Evolutionary conservation across 176 grass and related monocot genomes (phyloP).

Genomic region (Saccharum spontaneum): DNA sequence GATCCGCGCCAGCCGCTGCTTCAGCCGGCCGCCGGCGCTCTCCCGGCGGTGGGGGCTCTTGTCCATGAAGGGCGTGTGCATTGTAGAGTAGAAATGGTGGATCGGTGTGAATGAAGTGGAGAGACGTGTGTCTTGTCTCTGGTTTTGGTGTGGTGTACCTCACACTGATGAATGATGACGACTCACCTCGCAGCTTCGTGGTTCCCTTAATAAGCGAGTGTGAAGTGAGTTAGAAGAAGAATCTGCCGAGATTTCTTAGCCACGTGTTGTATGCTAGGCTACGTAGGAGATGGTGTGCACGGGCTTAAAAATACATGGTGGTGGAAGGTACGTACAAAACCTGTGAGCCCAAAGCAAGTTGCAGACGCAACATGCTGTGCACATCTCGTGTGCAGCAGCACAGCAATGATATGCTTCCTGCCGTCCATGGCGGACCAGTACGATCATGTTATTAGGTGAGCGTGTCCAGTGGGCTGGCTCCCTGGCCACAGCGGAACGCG

Average conservation of each 20-base stretch:
- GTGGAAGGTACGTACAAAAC: not conserved
- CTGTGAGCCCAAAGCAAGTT: not conserved
- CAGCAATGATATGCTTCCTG: not conserved
- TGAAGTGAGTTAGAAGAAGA: constrained; percentile 8
- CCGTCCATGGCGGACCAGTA: not conserved
- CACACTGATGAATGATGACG: too few species aligned
- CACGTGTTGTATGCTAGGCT: not conserved
- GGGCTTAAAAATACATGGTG: not conserved
- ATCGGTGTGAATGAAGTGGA: not conserved
- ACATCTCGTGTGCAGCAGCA: not conserved
- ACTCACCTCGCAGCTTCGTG: constrained; percentile 1
- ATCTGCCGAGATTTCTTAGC: constrained; percentile 3
- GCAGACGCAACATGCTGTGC: not conserved
- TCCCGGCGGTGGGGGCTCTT: constrained; percentile 29
- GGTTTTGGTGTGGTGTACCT: not conserved
- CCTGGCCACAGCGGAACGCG: not conserved
- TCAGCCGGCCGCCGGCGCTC: constrained; percentile 42
- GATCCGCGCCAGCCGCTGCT: constrained; percentile 63
- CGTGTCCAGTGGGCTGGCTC: not conserved
- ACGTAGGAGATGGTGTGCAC: not conserved
- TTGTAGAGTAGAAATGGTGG: not conserved
- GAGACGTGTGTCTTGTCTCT: constrained; percentile 1
- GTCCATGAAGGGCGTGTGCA: constrained; percentile 36
- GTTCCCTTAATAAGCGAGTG: constrained; percentile 10
- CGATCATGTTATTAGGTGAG: constrained; percentile 4